Evolutionary conservation across 1,284 basidiomycete species (phyloP).

Genomic region (Chalciporus sp.): DNA sequence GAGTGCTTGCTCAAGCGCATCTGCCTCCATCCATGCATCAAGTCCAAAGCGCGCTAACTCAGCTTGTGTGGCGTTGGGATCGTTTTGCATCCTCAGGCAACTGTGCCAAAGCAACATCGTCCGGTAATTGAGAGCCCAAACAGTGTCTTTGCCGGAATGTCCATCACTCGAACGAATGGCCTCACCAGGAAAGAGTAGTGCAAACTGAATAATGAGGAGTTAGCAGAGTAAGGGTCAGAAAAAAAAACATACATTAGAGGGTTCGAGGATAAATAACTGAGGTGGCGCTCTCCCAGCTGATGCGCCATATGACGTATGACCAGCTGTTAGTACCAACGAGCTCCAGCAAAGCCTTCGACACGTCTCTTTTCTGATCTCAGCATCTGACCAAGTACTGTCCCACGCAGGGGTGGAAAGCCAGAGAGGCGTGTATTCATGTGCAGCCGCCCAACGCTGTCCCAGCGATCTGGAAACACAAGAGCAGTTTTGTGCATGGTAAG

Average conservation of each 20-base stretch:
- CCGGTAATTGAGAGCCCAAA: conserved; percentile 73
- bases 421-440: conserved; percentile 56
- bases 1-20: conserved; percentile 62
- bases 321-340: conserved; percentile 60
- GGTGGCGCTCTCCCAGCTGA: conserved; percentile 43
- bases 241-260: conserved; percentile 58
- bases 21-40: conserved; percentile 71
- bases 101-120: conserved; percentile 72
- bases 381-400: conserved; percentile 57
- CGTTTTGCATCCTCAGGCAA: conserved; percentile 61
- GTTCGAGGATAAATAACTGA: conserved; percentile 63
- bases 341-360: conserved; percentile 76
- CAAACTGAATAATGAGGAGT: conserved; percentile 47
- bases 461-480: conserved; percentile 57
- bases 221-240: conserved; percentile 7
- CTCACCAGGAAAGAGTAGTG: conserved; percentile 72
- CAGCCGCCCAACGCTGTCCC: conserved; percentile 49
- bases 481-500: conserved; percentile 41
- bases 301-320: conserved; percentile 62
- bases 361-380: conserved; percentile 68
- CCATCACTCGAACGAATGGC: conserved; percentile 39
- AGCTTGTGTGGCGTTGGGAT: conserved; percentile 41
- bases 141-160: conserved; percentile 57
- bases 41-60: conserved; percentile 65
- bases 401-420: conserved; percentile 69